Evolutionary conservation across 2,329 filamentous ascomycete genomes (phyloP).

Genomic region (Thielaviopsis euricoi): DNA sequence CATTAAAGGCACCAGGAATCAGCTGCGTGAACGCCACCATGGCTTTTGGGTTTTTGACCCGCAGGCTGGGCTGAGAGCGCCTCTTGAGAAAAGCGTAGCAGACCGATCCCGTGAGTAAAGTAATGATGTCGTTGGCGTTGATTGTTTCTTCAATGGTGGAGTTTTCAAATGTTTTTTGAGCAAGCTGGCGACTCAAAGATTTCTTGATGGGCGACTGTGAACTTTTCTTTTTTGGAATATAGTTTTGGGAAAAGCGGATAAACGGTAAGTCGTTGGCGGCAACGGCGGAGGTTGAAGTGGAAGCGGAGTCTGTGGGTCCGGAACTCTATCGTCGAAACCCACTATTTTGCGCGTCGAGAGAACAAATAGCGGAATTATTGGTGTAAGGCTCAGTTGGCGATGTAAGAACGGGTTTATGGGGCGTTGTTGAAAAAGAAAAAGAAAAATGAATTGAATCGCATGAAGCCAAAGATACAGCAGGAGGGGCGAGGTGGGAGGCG

Average conservation of each 20-base stretch:
- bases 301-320: neutral
- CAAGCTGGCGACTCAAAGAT: neutral
- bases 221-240: slow-evolving; percentile 2
- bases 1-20: slow-evolving; percentile 10
- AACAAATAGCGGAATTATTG: neutral
- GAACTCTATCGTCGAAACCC: neutral
- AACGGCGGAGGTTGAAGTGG: neutral
- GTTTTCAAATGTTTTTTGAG: neutral
- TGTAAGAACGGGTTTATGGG: neutral
- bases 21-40: slow-evolving; percentile 6
- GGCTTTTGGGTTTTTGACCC: slow-evolving; percentile 13
- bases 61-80: neutral
- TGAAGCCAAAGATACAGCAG: slow-evolving; percentile 4
- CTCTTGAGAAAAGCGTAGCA: slow-evolving; percentile 2
- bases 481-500: slow-evolving; percentile 9
- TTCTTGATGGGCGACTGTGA: neutral
- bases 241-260: slow-evolving; percentile 7
- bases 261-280: slow-evolving; percentile 1
- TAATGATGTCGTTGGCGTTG: neutral
- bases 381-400: neutral
- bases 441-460: neutral
- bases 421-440: slow-evolving; percentile 1
- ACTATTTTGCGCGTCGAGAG: neutral
- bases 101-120: slow-evolving; percentile 1
- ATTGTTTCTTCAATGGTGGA: neutral